phyloP scores from a whole-genome alignment of 2,329 filamentous ascomycete genomes.

The Colletotrichum echinochloae region DNA sequence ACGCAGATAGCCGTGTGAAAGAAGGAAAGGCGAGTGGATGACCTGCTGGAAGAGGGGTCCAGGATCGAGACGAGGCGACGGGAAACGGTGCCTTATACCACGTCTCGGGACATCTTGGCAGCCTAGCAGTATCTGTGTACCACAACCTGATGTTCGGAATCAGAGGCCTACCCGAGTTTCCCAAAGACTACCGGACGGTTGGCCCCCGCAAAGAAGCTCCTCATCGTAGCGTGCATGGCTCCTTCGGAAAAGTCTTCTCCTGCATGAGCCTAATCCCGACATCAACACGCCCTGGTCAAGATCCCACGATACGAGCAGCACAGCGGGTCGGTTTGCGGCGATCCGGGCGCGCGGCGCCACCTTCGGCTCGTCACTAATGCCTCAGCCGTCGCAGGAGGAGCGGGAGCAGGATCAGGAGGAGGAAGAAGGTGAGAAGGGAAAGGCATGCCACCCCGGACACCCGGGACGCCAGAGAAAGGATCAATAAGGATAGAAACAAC shows the following conservation, averaged over 20 bases:
- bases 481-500: conserved; percentile 5
- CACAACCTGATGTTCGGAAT: background rate
- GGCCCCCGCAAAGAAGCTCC: background rate
- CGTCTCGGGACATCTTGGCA: background rate
- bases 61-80: background rate
- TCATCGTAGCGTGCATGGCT: conserved; percentile 25
- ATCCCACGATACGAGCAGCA: conserved; percentile 12
- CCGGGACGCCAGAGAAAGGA: background rate
- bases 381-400: conserved; percentile 4
- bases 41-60: conserved; percentile 10
- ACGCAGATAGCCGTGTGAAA: conserved; percentile 8
- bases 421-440: background rate
- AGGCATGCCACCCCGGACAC: conserved; percentile 10
- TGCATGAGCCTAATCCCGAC: conserved; percentile 17
- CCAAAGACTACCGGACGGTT: conserved; percentile 11
- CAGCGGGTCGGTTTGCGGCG: background rate
- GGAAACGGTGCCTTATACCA: conserved; percentile 30
- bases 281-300: conserved; percentile 2
- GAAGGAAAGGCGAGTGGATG: conserved; percentile 15
- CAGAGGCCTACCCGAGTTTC: background rate
- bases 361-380: background rate
- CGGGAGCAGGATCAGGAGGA: background rate
- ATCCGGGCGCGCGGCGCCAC: background rate
- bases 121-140: background rate
- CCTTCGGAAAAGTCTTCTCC: conserved; percentile 23